A percentile compares a stretch with the other conserved stretches of the same genome.
These are phyloP conservation scores for Copromyces sp. DNA, from an alignment of 495 filamentous ascomycete species.

Conservation along the genomic window DNA sequence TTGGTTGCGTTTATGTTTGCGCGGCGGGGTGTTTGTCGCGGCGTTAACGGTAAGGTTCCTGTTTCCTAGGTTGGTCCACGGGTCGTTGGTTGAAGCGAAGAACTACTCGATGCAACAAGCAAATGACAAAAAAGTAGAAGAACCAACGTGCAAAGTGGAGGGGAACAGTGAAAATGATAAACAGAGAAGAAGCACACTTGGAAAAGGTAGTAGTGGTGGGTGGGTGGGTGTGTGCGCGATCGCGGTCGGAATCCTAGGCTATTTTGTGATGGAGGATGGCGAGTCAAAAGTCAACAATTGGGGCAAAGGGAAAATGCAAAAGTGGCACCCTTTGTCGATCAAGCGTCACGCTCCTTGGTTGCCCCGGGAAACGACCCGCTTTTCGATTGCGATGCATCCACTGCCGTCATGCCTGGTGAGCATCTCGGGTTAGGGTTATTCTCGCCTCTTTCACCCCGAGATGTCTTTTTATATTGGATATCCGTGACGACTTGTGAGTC, in stretches of 20 bases:
- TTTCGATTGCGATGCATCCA: neutral
- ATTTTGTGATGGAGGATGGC: neutral
- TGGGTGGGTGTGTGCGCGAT: neutral
- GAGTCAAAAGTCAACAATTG: neutral
- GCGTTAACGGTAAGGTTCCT: neutral
- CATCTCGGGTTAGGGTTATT: neutral
- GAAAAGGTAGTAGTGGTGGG: neutral
- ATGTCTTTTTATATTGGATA: neutral
- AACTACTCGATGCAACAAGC: neutral
- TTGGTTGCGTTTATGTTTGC: neutral
- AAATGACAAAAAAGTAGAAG: neutral
- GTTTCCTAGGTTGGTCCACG: neutral
- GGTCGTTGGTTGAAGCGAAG: neutral
- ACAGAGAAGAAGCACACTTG: neutral
- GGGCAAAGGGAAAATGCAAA: neutral
- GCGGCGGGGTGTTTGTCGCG: neutral
- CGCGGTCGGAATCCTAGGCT: neutral
- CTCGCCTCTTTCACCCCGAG: neutral
- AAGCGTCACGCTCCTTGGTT: neutral
- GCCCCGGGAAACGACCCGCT: neutral
- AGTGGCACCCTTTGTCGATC: neutral
- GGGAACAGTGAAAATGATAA: neutral
- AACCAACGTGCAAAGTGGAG: neutral
- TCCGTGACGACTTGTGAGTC: neutral
- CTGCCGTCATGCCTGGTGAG: neutral